Conservation (phyloP, 2,329 filamentous ascomycete species). For the Leptographium galeiforme region DNA sequence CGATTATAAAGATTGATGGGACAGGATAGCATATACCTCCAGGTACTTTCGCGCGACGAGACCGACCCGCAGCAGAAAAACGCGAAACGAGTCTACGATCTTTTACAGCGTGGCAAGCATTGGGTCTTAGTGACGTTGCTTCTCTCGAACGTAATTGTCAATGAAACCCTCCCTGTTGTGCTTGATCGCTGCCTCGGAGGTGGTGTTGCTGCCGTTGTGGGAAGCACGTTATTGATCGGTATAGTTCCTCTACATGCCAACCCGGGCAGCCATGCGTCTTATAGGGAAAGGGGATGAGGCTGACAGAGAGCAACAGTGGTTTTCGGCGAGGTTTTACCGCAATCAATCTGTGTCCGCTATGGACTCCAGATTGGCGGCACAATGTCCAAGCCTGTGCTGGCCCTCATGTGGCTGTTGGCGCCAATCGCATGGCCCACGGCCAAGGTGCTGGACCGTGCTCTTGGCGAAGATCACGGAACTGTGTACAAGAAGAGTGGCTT, state of each 20-base stretch:
- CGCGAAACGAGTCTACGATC: constrained; percentile 63
- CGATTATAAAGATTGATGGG: constrained; percentile 37
- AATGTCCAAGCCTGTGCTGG: constrained; percentile 77
- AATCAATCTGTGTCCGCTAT: constrained; percentile 92
- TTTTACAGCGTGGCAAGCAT: constrained; percentile 84
- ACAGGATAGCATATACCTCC: constrained; percentile 90
- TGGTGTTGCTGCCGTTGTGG: constrained; percentile 85
- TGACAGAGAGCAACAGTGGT: constrained; percentile 51
- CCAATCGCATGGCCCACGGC: constrained; percentile 90
- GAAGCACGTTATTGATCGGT: constrained; percentile 91
- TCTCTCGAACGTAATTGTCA: constrained; percentile 93
- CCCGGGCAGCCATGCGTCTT: background rate
- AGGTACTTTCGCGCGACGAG: constrained; percentile 79
- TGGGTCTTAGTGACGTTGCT: constrained; percentile 95
- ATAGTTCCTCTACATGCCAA: constrained; percentile 19
- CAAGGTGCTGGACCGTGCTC: constrained; percentile 82
- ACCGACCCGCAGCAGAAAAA: constrained; percentile 78
- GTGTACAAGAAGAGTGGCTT: constrained; percentile 96
- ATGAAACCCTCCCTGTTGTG: constrained; percentile 90
- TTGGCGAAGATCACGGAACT: constrained; percentile 90
- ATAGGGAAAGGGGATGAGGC: background rate
- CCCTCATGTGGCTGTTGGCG: constrained; percentile 83
- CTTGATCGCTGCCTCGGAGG: constrained; percentile 88
- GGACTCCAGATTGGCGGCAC: constrained; percentile 88
- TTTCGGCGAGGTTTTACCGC: constrained; percentile 91